Evolutionary conservation across 495 filamentous ascomycete genomes (phyloP).

Genomic region (Lophiostoma macrostomum): DNA sequence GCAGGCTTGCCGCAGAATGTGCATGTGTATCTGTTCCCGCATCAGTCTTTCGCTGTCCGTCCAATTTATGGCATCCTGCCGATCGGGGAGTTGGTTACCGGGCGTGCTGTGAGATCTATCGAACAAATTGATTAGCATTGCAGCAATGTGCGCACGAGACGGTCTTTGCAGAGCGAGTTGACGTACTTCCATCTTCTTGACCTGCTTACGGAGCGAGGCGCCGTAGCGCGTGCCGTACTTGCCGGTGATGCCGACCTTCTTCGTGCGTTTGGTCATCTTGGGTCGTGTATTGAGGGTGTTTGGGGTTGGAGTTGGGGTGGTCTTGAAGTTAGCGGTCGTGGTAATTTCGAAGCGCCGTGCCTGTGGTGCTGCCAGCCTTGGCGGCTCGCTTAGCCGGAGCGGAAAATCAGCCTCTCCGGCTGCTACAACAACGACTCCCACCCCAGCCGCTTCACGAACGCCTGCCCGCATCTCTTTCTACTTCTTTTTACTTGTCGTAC

Average conservation of each 20-base stretch:
- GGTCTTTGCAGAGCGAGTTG: background rate
- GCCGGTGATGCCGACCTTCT: constrained; percentile 34
- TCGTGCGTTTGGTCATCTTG: constrained; percentile 33
- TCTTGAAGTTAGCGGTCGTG: background rate
- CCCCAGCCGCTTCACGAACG: no score
- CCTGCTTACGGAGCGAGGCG: constrained; percentile 99
- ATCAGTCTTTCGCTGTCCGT: constrained; percentile 7
- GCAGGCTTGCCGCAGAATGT: constrained; percentile 57
- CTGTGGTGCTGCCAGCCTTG: no score
- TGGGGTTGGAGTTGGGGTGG: constrained; percentile 2
- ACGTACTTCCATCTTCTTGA: constrained; percentile 94
- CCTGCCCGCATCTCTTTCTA: no score
- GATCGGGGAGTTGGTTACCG: constrained; percentile 12
- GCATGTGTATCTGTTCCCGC: constrained; percentile 27
- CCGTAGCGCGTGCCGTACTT: constrained; percentile 68
- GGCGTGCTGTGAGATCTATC: constrained; percentile 32
- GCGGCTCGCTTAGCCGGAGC: no score
- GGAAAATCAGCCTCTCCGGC: no score
- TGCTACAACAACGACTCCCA: no score
- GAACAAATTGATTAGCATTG: constrained; percentile 4
- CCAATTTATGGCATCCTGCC: background rate
- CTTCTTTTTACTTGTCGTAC: no score
- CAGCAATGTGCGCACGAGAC: no score
- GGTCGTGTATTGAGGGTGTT: constrained; percentile 9
- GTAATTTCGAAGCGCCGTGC: background rate